Evolutionary conservation across 176 grass and related monocot species (phyloP).

Genomic region (Cenchrus purpureus): DNA sequence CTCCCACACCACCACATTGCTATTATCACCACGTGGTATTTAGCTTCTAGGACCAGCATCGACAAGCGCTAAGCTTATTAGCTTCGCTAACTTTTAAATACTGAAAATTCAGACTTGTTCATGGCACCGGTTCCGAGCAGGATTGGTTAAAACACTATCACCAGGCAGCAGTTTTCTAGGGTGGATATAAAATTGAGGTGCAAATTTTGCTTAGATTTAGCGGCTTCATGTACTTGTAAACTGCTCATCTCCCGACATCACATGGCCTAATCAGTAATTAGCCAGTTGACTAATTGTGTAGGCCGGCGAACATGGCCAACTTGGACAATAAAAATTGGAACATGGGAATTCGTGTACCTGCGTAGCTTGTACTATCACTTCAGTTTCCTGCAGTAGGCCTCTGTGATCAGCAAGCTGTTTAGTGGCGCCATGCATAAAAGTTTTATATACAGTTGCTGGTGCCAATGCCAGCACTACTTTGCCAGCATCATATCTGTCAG

Average conservation of each 20-base stretch:
- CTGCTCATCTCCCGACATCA: constrained; percentile 41
- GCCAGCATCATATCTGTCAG: background rate
- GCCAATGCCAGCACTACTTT: background rate
- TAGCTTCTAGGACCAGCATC: background rate
- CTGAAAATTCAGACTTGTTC: constrained; percentile 22
- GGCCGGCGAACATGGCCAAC: constrained; percentile 41
- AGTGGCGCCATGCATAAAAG: background rate
- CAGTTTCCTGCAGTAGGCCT: background rate
- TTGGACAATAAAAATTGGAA: constrained; percentile 25
- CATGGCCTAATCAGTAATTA: constrained; percentile 43
- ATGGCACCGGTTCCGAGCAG: constrained; percentile 7
- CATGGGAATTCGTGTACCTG: background rate
- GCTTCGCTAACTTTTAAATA: constrained; percentile 9
- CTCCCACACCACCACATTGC: background rate
- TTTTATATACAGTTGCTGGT: background rate
- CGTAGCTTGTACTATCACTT: background rate
- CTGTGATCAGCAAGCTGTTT: background rate
- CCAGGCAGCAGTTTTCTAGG: background rate
- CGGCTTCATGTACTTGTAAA: constrained; percentile 14
- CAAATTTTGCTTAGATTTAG: constrained; percentile 38
- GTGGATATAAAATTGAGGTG: constrained; percentile 17
- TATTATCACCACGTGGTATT: constrained; percentile 7
- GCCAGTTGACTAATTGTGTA: constrained; percentile 32
- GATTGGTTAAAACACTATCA: constrained; percentile 10
- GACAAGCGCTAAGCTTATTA: background rate